A percentile compares a stretch with the other conserved stretches of the same genome.
Evolutionary conservation across 2,329 filamentous ascomycete genomes (phyloP).

Genomic region (Nemania diffusa): DNA sequence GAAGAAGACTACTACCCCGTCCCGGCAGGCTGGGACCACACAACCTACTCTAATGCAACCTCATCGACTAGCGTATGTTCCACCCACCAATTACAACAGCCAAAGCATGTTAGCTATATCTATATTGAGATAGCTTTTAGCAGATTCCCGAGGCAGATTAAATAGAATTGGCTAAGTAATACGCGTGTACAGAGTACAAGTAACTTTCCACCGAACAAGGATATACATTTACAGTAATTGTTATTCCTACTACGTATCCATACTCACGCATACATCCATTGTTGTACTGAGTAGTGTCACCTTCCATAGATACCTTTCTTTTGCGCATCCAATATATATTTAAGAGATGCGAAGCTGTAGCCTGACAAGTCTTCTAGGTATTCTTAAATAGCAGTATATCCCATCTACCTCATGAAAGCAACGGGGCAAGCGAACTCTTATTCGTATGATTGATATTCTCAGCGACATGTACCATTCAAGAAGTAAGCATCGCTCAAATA

Average conservation of each 20-base stretch:
- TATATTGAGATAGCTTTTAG: constrained; percentile 3
- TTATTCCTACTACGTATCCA: no score
- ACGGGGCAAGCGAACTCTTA: neutral
- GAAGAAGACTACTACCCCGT: constrained; percentile 37
- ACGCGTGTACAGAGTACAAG: neutral
- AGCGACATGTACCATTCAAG: constrained; percentile 5
- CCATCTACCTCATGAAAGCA: no score
- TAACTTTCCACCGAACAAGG: neutral
- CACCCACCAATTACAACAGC: constrained; percentile 6
- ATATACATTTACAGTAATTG: no score
- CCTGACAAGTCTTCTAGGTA: neutral
- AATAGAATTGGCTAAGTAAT: no score
- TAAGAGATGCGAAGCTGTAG: neutral
- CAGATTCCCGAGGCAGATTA: constrained; percentile 5
- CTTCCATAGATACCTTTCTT: no score
- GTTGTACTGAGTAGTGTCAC: no score
- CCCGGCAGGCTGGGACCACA: constrained; percentile 39
- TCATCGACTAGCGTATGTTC: constrained; percentile 18
- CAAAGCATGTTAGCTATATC: neutral
- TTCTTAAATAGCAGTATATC: no score
- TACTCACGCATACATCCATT: no score
- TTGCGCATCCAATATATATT: no score
- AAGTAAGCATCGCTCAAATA: neutral
- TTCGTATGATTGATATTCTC: constrained; percentile 4
- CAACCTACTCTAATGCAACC: constrained; percentile 44